Evolutionary conservation across 192 early-diverging fungal species (phyloP).

Genomic region (Paraglomus brasilianum): DNA sequence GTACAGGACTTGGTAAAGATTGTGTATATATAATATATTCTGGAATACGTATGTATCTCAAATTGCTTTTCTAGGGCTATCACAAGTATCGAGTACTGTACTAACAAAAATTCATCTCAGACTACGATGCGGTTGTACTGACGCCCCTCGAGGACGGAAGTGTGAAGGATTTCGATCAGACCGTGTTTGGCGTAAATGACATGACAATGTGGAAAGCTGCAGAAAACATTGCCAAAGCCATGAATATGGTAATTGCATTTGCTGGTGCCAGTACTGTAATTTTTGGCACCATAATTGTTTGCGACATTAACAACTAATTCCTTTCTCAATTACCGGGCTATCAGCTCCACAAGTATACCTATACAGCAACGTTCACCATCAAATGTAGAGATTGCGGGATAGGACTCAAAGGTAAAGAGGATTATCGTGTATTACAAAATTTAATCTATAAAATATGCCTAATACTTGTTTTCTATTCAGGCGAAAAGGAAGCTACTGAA

Average conservation of each 20-base stretch:
- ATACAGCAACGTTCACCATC: conserved; percentile 70
- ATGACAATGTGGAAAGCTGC: conserved; percentile 40
- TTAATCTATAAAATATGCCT: background rate
- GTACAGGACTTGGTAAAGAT: background rate
- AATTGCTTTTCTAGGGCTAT: background rate
- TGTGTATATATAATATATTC: conserved; percentile 37
- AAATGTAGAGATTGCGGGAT: conserved; percentile 59
- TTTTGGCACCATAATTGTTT: background rate
- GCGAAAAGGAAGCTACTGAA: conserved; percentile 63
- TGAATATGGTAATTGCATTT: conserved; percentile 42
- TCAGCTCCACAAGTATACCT: conserved; percentile 71
- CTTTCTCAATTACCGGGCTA: background rate
- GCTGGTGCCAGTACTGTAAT: background rate
- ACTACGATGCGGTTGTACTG: conserved; percentile 79
- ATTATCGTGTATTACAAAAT: background rate
- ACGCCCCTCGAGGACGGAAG: conserved; percentile 53
- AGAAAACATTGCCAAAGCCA: conserved; percentile 38
- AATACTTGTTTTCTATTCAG: background rate
- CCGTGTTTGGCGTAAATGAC: conserved; percentile 51
- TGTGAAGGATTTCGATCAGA: conserved; percentile 68
- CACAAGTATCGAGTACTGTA: background rate
- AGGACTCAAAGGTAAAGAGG: conserved; percentile 51
- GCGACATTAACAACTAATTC: background rate
- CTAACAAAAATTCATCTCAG: conserved; percentile 30
- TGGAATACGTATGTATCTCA: conserved; percentile 53